Conservation (phyloP, 148 eudicot species). For the Pharnaceum exiguum region DNA sequence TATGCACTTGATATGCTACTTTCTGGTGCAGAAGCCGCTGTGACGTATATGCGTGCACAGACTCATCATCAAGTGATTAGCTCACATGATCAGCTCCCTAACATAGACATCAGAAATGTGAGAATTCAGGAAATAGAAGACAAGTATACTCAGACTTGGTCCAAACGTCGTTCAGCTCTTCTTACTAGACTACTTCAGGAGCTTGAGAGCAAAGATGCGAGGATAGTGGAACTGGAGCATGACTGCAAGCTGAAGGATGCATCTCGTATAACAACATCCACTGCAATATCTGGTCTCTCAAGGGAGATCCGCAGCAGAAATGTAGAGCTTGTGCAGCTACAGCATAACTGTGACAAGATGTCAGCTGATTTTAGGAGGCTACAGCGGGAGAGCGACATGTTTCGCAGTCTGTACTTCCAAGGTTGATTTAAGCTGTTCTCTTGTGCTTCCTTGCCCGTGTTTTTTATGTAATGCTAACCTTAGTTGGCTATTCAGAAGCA, state of each 20-base stretch:
- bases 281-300: conserved; percentile 7
- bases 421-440: no score
- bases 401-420: neutral
- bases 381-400: neutral
- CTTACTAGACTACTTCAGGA: conserved; percentile 6
- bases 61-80: neutral
- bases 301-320: conserved; percentile 3
- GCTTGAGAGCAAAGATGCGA: conserved; percentile 4
- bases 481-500: neutral
- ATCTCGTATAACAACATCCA: neutral
- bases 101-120: conserved; percentile 1
- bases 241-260: conserved; percentile 8
- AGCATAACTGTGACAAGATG: conserved; percentile 3
- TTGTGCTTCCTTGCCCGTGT: no score
- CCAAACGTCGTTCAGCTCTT: neutral
- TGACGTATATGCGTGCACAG: neutral
- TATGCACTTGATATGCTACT: no score
- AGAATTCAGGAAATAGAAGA: neutral
- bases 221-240: conserved; percentile 10
- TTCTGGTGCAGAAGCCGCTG: conserved; percentile 3
- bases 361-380: conserved; percentile 4
- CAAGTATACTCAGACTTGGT: conserved; percentile 5
- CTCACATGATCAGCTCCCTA: neutral
- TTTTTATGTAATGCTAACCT: neutral
- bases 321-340: neutral